Evolutionary conservation across 805 yeast species (phyloP).

Genomic region (Wickerhamomyces bovis): DNA sequence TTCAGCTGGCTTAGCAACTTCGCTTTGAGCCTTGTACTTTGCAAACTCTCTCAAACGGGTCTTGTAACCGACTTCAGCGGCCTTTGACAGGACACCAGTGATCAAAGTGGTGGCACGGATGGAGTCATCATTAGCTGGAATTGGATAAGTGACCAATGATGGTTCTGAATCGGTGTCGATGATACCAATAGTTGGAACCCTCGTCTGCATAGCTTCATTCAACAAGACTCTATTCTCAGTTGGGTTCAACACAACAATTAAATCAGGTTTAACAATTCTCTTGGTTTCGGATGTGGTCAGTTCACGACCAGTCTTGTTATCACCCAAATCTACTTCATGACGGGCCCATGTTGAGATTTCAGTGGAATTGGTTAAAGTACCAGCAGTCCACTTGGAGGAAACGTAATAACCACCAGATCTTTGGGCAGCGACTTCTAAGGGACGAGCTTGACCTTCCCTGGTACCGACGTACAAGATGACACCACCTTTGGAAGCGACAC

Average conservation of each 20-base stretch:
- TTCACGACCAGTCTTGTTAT: slow-evolving; percentile 56
- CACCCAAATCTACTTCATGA: slow-evolving; percentile 72
- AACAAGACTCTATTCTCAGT: slow-evolving; percentile 76
- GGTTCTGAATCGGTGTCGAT: slow-evolving; percentile 95
- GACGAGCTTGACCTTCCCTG: slow-evolving; percentile 64
- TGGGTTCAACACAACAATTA: slow-evolving; percentile 83
- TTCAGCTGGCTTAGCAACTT: background rate
- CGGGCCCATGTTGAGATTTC: slow-evolving; percentile 60
- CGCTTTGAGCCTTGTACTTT: slow-evolving; percentile 1
- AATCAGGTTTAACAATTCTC: slow-evolving; percentile 75
- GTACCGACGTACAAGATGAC: slow-evolving; percentile 81
- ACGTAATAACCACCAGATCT: slow-evolving; percentile 79
- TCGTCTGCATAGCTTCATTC: slow-evolving; percentile 70
- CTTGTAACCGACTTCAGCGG: slow-evolving; percentile 74
- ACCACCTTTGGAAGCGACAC: slow-evolving; percentile 81
- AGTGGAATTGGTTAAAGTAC: slow-evolving; percentile 81
- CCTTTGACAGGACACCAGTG: slow-evolving; percentile 75
- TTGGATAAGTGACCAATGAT: slow-evolving; percentile 82
- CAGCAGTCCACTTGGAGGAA: slow-evolving; percentile 87
- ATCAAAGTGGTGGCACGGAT: slow-evolving; percentile 73
- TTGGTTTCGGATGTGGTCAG: slow-evolving; percentile 44
- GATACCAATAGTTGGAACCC: slow-evolving; percentile 90
- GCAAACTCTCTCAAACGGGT: slow-evolving; percentile 15
- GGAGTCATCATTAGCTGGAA: slow-evolving; percentile 95
- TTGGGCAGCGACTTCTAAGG: slow-evolving; percentile 73